These are phyloP conservation scores for Emergomyces orientalis DNA, from an alignment of 2,329 filamentous ascomycete genomes.

Conservation along the genomic window DNA sequence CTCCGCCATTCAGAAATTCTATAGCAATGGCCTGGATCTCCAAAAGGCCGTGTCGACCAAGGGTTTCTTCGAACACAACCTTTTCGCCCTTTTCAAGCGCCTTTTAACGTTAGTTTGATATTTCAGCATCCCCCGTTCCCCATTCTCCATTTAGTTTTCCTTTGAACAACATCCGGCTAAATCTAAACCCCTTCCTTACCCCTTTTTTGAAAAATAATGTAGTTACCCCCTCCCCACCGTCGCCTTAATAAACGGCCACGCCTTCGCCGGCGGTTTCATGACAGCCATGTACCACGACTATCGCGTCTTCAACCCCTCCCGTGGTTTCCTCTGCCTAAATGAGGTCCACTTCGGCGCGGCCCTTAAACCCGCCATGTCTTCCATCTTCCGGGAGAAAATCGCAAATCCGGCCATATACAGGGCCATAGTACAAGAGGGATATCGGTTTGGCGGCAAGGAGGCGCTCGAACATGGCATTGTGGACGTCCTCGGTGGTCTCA, in stretches of 20 bases:
- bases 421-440: conserved; percentile 62
- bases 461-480: conserved; percentile 59
- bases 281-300: conserved; percentile 76
- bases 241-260: conserved; percentile 69
- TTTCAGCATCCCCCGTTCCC: conserved; percentile 14
- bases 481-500: conserved; percentile 56
- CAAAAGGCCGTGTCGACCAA: conserved; percentile 52
- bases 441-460: conserved; percentile 53
- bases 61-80: conserved; percentile 50
- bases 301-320: conserved; percentile 60
- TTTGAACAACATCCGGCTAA: background rate
- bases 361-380: conserved; percentile 64
- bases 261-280: conserved; percentile 76
- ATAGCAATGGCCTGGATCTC: conserved; percentile 73
- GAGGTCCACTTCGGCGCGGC: conserved; percentile 71
- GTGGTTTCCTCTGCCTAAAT: conserved; percentile 71
- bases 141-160: background rate
- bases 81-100: conserved; percentile 58
- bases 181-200: background rate
- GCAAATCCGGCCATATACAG: conserved; percentile 47
- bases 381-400: conserved; percentile 64
- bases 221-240: conserved; percentile 73
- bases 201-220: too few species aligned
- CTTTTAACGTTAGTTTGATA: conserved; percentile 44
- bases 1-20: conserved; percentile 67